These are phyloP conservation scores for Fusarium sp. DNA, from an alignment of 2,329 filamentous ascomycete genomes.

Conservation along the genomic window DNA sequence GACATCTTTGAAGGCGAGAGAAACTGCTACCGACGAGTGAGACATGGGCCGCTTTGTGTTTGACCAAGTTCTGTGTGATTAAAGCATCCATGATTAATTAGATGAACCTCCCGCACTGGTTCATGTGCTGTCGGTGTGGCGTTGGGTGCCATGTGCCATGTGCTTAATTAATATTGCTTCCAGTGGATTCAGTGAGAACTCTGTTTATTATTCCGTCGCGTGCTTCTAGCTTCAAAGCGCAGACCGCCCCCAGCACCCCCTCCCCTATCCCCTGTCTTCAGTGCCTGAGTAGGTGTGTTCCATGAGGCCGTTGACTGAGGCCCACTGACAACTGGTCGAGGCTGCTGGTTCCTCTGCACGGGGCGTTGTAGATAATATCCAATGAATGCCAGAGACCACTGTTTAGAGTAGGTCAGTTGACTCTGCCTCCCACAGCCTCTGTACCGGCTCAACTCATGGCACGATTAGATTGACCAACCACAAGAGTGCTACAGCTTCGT, in stretches of 20 bases:
- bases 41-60: not conserved
- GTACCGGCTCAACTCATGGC: not conserved
- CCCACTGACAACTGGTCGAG: not conserved
- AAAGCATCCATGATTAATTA: too few relatives aligned
- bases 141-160: constrained; percentile 21
- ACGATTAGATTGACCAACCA: not conserved
- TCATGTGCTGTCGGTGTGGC: constrained; percentile 23
- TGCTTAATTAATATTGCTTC: constrained; percentile 8
- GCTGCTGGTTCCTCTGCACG: not conserved
- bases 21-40: not conserved
- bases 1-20: not conserved
- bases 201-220: constrained; percentile 15
- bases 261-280: constrained; percentile 2
- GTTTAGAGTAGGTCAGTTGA: not conserved
- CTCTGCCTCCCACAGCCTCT: not conserved
- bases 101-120: constrained; percentile 7
- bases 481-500: not conserved
- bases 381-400: constrained; percentile 4
- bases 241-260: not conserved
- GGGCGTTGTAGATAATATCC: constrained; percentile 1
- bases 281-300: not conserved
- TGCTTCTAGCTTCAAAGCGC: not conserved
- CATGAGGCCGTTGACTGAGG: constrained; percentile 9
- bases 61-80: constrained; percentile 1
- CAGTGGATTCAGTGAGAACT: constrained; percentile 10